Evolutionary conservation across 1,284 basidiomycete species (phyloP).

Genomic region (Mycena sp.): DNA sequence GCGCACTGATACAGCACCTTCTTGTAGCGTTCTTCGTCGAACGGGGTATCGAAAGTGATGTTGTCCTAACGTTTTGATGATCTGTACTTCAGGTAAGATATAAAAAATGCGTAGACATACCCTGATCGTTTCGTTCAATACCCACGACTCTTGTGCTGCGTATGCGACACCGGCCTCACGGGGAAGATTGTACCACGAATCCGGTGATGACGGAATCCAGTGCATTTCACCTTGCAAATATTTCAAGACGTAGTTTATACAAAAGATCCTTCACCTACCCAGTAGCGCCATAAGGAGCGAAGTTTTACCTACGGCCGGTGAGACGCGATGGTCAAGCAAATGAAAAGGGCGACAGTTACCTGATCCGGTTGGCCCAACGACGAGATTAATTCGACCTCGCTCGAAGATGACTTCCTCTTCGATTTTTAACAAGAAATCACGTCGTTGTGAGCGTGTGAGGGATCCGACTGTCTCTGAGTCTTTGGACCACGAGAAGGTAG

Average conservation of each 20-base stretch:
- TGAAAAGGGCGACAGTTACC: too few relatives aligned
- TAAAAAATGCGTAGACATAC: background rate
- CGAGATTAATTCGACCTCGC: conserved; percentile 66
- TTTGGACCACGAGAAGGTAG: conserved; percentile 56
- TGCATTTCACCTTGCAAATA: conserved; percentile 65
- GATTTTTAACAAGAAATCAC: conserved; percentile 58
- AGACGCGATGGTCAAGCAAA: background rate
- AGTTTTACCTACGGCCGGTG: conserved; percentile 3
- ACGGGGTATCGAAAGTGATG: conserved; percentile 83
- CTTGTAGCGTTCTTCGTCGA: conserved; percentile 77
- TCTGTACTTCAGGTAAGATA: too few relatives aligned
- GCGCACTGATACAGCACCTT: conserved; percentile 70
- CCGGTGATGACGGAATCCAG: conserved; percentile 59
- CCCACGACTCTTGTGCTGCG: conserved; percentile 85
- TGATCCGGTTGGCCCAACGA: conserved; percentile 36
- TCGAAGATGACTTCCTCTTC: conserved; percentile 66
- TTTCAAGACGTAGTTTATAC: background rate
- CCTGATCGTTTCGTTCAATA: conserved; percentile 47
- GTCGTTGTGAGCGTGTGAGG: conserved; percentile 42
- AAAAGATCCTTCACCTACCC: conserved; percentile 37
- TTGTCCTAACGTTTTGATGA: conserved; percentile 68
- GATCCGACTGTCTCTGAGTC: conserved; percentile 39
- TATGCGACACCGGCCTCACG: conserved; percentile 74
- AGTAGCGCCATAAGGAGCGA: conserved; percentile 62
- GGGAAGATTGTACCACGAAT: conserved; percentile 74